Base-by-base conservation (phyloP, 306 rosid genomes). In the barrel medic (Medicago truncatula) region DNA sequence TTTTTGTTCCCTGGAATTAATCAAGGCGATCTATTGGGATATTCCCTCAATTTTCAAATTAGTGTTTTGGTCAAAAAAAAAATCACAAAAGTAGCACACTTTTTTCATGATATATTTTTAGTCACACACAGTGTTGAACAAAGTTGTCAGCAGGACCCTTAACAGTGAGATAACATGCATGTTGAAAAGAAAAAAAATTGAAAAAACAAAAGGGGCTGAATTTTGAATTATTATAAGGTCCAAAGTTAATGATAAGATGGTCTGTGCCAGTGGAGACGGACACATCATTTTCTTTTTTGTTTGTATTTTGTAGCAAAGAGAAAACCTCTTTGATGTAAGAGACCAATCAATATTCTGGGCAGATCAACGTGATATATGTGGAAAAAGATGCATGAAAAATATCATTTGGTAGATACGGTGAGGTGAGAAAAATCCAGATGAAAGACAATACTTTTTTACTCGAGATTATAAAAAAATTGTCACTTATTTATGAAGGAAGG, bases 41-140 rank as follows among this genome's bases (percentile, higher is more conserved):
- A 70, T 80, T 40, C 25, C 18, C 47, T 52, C 50, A 43, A 72
- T 75, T 58, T 83, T 65, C 31, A 75, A 69, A 74, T 61, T 77
- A 76, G 88, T 81, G 79, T 75, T 70, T 65, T 43, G 67, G 85
- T 81, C 86, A 82, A 85, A 78, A 76, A 70, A 70, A 34, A 34
- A 34, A 70, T 65, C 46, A 20, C 78, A 78, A 85, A 78, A 81
- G 65, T 1, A 54, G 39, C 36, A 59, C 85, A 59, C 85, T 47
- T 85, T 74, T 67, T 60, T 38, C 38, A 3, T 75, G 23, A 66
- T 78, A 62, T 59, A 64, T 50, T 78, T 81, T 58, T 18, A 36
- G 61, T 77, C 80, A 77, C 54, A 73, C 57, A 67, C 40, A 67
- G 70, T 53, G 57, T 80, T 53, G 60, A 50, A 71, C 65, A 77